Evolutionary conservation across 805 yeast species (phyloP).

Genomic region (Starmerella roubikii): DNA sequence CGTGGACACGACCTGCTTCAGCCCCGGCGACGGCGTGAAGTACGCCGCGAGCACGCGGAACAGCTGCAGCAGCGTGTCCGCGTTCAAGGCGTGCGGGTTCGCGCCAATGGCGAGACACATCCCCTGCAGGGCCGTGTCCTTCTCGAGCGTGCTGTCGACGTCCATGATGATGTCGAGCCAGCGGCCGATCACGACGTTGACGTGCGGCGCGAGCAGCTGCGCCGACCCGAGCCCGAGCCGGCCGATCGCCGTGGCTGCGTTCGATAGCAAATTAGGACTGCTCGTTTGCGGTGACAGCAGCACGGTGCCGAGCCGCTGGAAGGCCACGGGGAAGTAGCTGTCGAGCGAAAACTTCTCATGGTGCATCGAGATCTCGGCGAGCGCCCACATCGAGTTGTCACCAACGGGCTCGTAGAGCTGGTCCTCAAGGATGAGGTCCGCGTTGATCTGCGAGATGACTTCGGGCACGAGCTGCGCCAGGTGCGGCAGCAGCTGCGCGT

Average conservation of each 20-base stretch:
- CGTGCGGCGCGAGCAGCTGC: slow-evolving; percentile 42
- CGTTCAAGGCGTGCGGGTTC: slow-evolving; percentile 54
- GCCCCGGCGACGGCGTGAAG: slow-evolving; percentile 24
- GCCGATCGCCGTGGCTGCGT: slow-evolving; percentile 81
- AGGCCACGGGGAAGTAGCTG: slow-evolving; percentile 42
- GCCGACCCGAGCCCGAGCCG: slow-evolving; percentile 60
- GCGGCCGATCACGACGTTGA: slow-evolving; percentile 42
- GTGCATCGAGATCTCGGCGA: slow-evolving; percentile 73
- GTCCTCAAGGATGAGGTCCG: slow-evolving; percentile 34
- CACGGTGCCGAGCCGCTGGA: slow-evolving; percentile 46
- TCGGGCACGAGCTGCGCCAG: slow-evolving; percentile 28
- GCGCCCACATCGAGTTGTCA: slow-evolving; percentile 87
- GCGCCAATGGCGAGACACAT: slow-evolving; percentile 52
- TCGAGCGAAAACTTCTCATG: slow-evolving; percentile 28
- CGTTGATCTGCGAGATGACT: slow-evolving; percentile 43
- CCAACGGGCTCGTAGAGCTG: slow-evolving; percentile 46
- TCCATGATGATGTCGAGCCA: slow-evolving; percentile 64
- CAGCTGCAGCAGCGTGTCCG: slow-evolving; percentile 25
- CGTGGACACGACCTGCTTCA: slow-evolving; percentile 21
- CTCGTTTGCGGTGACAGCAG: slow-evolving; percentile 46
- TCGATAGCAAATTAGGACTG: slow-evolving; percentile 44
- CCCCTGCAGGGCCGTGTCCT: slow-evolving; percentile 75
- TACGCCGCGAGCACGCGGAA: slow-evolving; percentile 21
- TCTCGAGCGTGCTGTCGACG: slow-evolving; percentile 64
- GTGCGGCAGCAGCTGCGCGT: slow-evolving; percentile 26